Conservation (phyloP, 2,329 filamentous ascomycete species). For the Ambrosiella xylebori region DNA sequence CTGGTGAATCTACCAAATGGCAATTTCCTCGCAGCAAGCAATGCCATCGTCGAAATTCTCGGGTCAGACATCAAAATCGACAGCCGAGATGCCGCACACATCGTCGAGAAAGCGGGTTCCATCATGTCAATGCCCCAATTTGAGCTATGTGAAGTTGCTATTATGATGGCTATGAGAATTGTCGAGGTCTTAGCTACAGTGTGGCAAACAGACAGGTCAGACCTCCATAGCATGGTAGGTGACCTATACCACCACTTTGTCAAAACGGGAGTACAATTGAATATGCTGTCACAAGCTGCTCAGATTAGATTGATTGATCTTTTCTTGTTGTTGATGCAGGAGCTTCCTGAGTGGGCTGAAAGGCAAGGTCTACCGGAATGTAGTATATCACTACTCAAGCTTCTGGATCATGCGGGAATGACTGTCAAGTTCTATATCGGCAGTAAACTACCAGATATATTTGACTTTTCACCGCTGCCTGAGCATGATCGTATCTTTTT, state of each 20-base stretch:
- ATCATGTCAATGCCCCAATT: constrained; percentile 41
- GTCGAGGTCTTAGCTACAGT: constrained; percentile 44
- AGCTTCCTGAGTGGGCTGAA: constrained; percentile 49
- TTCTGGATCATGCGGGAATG: constrained; percentile 50
- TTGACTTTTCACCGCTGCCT: constrained; percentile 65
- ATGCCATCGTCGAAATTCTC: constrained; percentile 34
- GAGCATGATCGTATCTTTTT: constrained; percentile 71
- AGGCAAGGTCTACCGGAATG: constrained; percentile 38
- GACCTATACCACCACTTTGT: constrained; percentile 71
- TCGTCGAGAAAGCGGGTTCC: constrained; percentile 34
- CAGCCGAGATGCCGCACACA: constrained; percentile 26
- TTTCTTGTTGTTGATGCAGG: constrained; percentile 50
- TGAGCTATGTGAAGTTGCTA: constrained; percentile 56
- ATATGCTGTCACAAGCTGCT: constrained; percentile 50
- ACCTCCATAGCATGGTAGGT: constrained; percentile 47
- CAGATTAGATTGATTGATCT: constrained; percentile 52
- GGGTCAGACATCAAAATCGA: constrained; percentile 34
- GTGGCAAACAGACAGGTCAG: constrained; percentile 43
- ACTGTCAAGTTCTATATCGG: constrained; percentile 62
- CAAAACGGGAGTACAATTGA: constrained; percentile 45
- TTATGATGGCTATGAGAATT: constrained; percentile 49
- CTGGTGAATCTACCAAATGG: constrained; percentile 33
- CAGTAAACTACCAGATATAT: constrained; percentile 52
- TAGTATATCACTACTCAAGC: constrained; percentile 55
- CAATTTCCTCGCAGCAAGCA: constrained; percentile 34